Base-by-base conservation (phyloP, 2,329 filamentous ascomycete genomes). In the Stromatinia cepivora region DNA sequence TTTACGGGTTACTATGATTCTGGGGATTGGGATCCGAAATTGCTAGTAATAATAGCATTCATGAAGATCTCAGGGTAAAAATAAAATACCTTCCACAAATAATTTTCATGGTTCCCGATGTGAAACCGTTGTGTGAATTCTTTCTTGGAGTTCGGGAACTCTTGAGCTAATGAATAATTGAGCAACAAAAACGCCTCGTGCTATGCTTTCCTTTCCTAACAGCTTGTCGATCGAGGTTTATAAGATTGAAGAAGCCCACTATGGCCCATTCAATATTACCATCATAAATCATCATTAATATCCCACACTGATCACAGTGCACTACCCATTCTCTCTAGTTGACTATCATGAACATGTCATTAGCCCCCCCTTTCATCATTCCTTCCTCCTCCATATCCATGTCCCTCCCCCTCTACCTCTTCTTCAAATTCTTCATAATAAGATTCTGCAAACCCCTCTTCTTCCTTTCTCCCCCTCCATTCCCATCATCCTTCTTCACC, bases 401-500 rank as follows among this genome's bases (percentile, higher is more conserved):
- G 31, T 25, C 17, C n/a, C 22, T 15, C 13, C 28, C 17, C 17
- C 28, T 68, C 36, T 68, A 68, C 22, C 59, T 68, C 57, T 68
- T 68, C 36, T 53, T 63, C 36, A 68, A 54, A 20, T 63, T 63
- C 57, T 63, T 63, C 66, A 68, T 68, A 54, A 68, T 68, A 36
- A 68, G 45, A 63, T 39, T 63, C 15, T 50, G 36, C 46, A 68
- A 46, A 8, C 72, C 69, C 42, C 34, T 54, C 42, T 57, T 69
- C 69, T 70, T 65, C 59, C 70, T 68, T 20, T 53, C 64, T 2
- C 36, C 59, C n/a, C 39, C 64, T 4, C 25, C 59, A 31, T 22
- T 36, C 25, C 31, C 57, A 71, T 75, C 69, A 73, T 73, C 76
- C 20, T 67, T 74, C 15, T 79, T 73, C 67, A 77, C 78, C 20